Percentiles rank a stretch among this genome's conserved stretches.
These are phyloP conservation scores for Pestalotiopsis sp. DNA, from an alignment of 2,329 filamentous ascomycete genomes.

Conservation along the genomic window DNA sequence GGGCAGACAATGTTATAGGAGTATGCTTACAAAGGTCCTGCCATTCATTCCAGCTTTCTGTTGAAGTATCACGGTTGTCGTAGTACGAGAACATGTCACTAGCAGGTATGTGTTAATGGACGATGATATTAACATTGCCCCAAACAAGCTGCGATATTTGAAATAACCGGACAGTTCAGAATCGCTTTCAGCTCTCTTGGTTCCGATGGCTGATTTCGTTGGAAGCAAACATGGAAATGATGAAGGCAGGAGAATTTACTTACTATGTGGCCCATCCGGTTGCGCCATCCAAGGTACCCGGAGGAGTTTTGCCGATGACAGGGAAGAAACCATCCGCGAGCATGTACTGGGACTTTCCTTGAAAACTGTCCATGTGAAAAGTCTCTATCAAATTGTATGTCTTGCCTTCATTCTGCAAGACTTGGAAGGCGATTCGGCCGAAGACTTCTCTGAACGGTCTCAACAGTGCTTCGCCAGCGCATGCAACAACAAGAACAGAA, in stretches of 20 bases:
- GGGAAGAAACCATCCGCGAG: neutral
- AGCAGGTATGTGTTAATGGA: neutral
- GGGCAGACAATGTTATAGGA: neutral
- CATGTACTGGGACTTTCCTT: neutral
- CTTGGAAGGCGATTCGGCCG: neutral
- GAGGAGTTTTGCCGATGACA: neutral
- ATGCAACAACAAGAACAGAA: neutral
- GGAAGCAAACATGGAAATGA: neutral
- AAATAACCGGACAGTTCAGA: too few species aligned
- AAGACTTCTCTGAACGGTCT: neutral
- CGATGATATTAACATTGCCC: neutral
- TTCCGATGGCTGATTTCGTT: neutral
- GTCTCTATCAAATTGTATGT: neutral
- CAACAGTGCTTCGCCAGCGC: neutral
- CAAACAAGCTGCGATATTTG: too few species aligned
- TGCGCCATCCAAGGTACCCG: neutral
- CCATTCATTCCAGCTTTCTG: neutral
- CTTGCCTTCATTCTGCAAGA: neutral
- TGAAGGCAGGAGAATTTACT: neutral
- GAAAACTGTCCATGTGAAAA: neutral
- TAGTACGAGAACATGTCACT: neutral
- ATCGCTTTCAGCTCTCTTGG: too few species aligned
- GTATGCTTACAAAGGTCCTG: neutral
- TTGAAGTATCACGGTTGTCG: neutral
- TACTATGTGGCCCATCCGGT: neutral